These are phyloP conservation scores for Debaryomycetaceae sp. DNA, from an alignment of 1,139 yeast species.

Conservation along the genomic window DNA sequence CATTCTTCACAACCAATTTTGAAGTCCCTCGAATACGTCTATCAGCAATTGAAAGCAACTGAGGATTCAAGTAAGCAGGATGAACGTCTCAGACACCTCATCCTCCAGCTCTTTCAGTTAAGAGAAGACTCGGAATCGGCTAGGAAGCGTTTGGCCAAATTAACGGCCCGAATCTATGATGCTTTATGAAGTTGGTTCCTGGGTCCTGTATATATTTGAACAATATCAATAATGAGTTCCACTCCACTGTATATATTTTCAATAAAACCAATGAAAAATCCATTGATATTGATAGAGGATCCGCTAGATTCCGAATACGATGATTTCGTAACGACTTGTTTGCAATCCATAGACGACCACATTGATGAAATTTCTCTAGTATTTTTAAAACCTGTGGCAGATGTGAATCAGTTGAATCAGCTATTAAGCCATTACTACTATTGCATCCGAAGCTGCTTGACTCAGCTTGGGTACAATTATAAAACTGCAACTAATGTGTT, in stretches of 20 bases:
- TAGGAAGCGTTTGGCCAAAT: constrained; percentile 8
- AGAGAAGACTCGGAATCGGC: constrained; percentile 13
- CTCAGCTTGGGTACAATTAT: constrained; percentile 20
- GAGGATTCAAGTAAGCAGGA: constrained; percentile 14
- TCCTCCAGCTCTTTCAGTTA: constrained; percentile 17
- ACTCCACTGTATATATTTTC: background rate
- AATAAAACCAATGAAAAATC: constrained; percentile 6
- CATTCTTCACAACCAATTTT: constrained; percentile 16
- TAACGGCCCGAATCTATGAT: constrained; percentile 6
- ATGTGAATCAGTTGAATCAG: constrained; percentile 20
- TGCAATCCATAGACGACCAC: constrained; percentile 6
- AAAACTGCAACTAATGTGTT: constrained; percentile 30
- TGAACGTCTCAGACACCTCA: constrained; percentile 14
- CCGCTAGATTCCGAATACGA: constrained; percentile 24
- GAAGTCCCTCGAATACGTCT: constrained; percentile 20
- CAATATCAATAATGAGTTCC: background rate
- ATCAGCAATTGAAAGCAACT: constrained; percentile 14
- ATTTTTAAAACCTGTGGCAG: constrained; percentile 14
- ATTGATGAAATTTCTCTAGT: constrained; percentile 20
- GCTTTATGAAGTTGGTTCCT: background rate
- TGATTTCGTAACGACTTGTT: constrained; percentile 15
- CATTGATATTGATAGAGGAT: constrained; percentile 21
- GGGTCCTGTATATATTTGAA: background rate
- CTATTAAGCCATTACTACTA: constrained; percentile 27
- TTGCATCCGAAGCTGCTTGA: constrained; percentile 18